These are phyloP conservation scores for Dendrobium chrysotoxum DNA, from an alignment of 106 monocot species.

Conservation along the genomic window DNA sequence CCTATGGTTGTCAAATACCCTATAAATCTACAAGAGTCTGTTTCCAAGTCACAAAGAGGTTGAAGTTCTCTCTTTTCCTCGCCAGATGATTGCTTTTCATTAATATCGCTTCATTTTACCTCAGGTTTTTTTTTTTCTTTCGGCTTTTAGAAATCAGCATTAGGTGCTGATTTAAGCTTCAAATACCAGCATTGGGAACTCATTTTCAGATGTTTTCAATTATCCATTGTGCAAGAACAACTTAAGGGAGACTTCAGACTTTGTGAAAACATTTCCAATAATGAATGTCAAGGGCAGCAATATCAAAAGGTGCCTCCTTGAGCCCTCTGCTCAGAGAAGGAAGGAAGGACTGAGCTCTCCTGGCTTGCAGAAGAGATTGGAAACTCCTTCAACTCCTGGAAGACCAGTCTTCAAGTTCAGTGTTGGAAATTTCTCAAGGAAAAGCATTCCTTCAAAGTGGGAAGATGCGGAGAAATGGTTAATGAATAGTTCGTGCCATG, in stretches of 20 bases:
- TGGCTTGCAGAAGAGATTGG: slow-evolving; percentile 35
- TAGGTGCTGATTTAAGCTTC: no score
- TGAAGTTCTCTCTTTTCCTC: background rate
- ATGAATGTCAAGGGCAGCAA: slow-evolving; percentile 28
- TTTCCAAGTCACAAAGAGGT: background rate
- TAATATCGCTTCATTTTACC: background rate
- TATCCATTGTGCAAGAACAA: slow-evolving; percentile 47
- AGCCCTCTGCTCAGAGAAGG: no score
- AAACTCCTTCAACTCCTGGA: slow-evolving; percentile 71
- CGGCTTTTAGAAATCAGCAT: background rate
- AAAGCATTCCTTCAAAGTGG: slow-evolving; percentile 84
- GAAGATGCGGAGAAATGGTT: slow-evolving; percentile 97
- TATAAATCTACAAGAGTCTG: slow-evolving; percentile 5
- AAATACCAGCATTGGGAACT: slow-evolving; percentile 10
- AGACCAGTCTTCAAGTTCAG: slow-evolving; percentile 70
- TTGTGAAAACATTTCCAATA: slow-evolving; percentile 13
- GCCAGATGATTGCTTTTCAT: background rate
- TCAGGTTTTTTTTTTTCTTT: background rate
- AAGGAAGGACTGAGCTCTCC: slow-evolving; percentile 5
- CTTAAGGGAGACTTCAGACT: slow-evolving; percentile 11
- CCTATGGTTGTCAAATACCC: slow-evolving; percentile 12
- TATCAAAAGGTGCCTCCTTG: slow-evolving; percentile 16
- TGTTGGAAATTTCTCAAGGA: slow-evolving; percentile 36
- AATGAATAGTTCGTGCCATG: slow-evolving; percentile 53
- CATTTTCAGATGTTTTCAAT: slow-evolving; percentile 23